Conservation (phyloP, 352 stramenopile species). For the Pythium oligandrum region DNA sequence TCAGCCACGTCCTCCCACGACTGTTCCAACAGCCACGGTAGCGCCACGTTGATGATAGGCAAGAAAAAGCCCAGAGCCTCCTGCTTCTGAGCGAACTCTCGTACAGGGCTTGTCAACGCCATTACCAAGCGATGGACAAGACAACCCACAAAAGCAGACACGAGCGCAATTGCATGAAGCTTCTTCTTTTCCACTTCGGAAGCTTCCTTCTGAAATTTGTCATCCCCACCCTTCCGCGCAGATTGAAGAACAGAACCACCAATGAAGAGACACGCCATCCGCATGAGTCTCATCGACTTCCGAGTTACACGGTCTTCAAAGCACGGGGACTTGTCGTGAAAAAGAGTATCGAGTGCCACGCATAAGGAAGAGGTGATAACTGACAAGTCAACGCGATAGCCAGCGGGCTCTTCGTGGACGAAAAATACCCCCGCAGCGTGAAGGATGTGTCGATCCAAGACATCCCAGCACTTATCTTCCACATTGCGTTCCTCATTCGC, state of each 20-base stretch:
- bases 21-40: conserved; percentile 9
- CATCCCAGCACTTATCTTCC: background rate
- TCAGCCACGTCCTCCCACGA: conserved; percentile 11
- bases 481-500: background rate
- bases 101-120: conserved; percentile 15
- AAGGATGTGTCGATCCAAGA: background rate
- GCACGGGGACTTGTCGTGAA: background rate
- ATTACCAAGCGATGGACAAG: conserved; percentile 13
- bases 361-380: background rate
- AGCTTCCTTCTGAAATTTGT: too few species aligned
- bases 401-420: background rate
- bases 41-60: conserved; percentile 13
- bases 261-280: conserved; percentile 17
- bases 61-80: conserved; percentile 14
- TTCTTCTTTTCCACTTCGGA: background rate
- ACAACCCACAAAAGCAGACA: conserved; percentile 7
- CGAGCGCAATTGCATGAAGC: conserved; percentile 10
- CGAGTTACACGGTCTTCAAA: background rate
- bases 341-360: background rate
- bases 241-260: conserved; percentile 8
- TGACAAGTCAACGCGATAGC: background rate
- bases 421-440: background rate
- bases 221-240: too few species aligned
- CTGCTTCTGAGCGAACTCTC: conserved; percentile 6
- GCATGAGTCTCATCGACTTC: conserved; percentile 10